These are phyloP conservation scores for Albizia julibrissin DNA, from an alignment of 306 rosid species.

Conservation along the genomic window DNA sequence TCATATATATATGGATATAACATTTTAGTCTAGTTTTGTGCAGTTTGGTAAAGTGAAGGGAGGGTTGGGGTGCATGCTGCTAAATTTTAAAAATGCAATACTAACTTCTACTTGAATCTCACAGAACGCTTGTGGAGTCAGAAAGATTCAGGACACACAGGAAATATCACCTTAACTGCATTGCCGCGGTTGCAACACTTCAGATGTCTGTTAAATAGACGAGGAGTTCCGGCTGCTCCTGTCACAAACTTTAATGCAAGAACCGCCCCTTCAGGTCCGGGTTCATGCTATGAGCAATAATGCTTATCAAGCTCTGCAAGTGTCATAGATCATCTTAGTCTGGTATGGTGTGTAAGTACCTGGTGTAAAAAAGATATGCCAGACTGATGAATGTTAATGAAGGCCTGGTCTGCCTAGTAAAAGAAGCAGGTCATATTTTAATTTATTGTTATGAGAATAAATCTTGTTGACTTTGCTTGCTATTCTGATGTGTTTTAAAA, in stretches of 20 bases:
- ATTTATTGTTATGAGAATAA: conserved; percentile 5
- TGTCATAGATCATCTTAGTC: not conserved
- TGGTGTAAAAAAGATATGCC: conserved; percentile 11
- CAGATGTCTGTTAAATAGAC: conserved; percentile 78
- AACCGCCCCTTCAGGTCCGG: conserved; percentile 71
- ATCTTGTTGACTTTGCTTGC: conserved; percentile 9
- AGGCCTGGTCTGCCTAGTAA: conserved; percentile 7
- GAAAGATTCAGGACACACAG: conserved; percentile 40
- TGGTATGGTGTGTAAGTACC: conserved; percentile 27
- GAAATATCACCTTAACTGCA: conserved; percentile 46
- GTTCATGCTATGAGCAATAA: conserved; percentile 86
- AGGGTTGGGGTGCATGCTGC: conserved; percentile 7
- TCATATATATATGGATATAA: not conserved
- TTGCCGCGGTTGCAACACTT: conserved; percentile 74
- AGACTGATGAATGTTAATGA: conserved; percentile 12
- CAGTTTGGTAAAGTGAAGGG: not conserved
- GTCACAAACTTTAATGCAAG: conserved; percentile 67
- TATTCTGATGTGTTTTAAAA: conserved; percentile 15
- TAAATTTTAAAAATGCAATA: conserved; percentile 19
- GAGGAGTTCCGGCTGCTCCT: conserved; percentile 91
- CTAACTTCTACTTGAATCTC: conserved; percentile 26
- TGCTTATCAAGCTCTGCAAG: not conserved
- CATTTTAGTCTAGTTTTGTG: not conserved
- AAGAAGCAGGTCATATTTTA: conserved; percentile 12
- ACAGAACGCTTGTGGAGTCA: conserved; percentile 92